Conservation (phyloP, 208 protist genomes). For the Strigomonas culicis region DNA sequence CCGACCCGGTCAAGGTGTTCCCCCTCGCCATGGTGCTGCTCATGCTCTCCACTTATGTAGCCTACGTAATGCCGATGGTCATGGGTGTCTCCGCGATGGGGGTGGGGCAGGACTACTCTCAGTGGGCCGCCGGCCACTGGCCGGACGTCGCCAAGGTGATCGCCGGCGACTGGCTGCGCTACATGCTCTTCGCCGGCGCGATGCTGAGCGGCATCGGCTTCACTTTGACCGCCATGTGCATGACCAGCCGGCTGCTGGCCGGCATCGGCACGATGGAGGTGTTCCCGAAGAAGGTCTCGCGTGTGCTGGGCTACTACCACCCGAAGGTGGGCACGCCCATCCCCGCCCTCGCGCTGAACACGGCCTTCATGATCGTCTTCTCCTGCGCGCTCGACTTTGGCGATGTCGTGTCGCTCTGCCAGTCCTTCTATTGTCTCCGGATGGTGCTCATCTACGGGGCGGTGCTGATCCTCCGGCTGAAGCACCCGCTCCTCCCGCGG, state of each 20-base stretch:
- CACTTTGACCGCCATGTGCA: constrained; percentile 82
- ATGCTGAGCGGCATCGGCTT: constrained; percentile 75
- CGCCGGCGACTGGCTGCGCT: constrained; percentile 67
- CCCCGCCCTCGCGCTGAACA: constrained; percentile 68
- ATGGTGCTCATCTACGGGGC: constrained; percentile 73
- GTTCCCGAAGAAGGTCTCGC: constrained; percentile 71
- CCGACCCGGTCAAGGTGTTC: constrained; percentile 49
- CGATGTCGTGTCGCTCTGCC: constrained; percentile 72
- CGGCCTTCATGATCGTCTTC: constrained; percentile 56
- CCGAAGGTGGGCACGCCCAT: constrained; percentile 78
- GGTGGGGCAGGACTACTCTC: constrained; percentile 46
- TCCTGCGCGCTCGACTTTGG: constrained; percentile 63
- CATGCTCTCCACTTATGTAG: constrained; percentile 73
- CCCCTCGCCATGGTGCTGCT: constrained; percentile 61
- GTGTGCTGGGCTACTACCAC: constrained; percentile 81
- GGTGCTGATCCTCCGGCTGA: constrained; percentile 65
- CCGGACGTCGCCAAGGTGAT: constrained; percentile 56
- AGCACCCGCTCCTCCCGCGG: constrained; percentile 68
- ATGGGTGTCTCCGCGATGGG: constrained; percentile 74
- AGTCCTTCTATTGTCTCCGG: constrained; percentile 78
- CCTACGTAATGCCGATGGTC: constrained; percentile 78
- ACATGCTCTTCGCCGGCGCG: constrained; percentile 68
- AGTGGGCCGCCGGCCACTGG: constrained; percentile 78
- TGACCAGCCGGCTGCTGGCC: constrained; percentile 73
- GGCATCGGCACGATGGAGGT: constrained; percentile 87